Percentiles rank a stretch among this genome's conserved stretches.
Evolutionary conservation across 768 basidiomycete genomes (phyloP).

Genomic region (Xerocomellus dryophilus): DNA sequence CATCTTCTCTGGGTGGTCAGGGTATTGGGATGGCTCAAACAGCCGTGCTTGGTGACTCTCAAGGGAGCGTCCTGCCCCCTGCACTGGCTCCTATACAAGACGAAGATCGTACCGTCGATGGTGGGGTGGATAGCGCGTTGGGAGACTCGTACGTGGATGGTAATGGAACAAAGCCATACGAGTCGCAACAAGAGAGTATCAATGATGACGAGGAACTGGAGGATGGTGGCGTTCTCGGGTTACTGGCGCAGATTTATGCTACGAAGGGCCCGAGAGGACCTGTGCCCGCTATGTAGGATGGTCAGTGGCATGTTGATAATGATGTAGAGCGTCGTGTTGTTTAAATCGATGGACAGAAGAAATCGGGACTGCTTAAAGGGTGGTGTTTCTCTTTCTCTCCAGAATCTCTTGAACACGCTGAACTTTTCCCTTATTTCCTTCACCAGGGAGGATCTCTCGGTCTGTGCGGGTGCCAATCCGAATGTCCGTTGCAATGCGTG

Average conservation of each 20-base stretch:
- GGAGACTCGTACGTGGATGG: slow-evolving; percentile 76
- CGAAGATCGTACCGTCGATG: slow-evolving; percentile 50
- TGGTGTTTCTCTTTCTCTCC: slow-evolving; percentile 28
- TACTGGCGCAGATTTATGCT: slow-evolving; percentile 85
- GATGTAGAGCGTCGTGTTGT: not conserved
- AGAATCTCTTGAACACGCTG: slow-evolving; percentile 79
- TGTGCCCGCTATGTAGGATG: slow-evolving; percentile 41
- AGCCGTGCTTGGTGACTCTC: slow-evolving; percentile 73
- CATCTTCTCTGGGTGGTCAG: slow-evolving; percentile 40
- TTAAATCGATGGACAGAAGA: not conserved
- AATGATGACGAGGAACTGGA: slow-evolving; percentile 65
- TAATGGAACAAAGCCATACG: slow-evolving; percentile 36
- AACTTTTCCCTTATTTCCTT: slow-evolving; percentile 79
- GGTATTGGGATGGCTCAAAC: slow-evolving; percentile 61
- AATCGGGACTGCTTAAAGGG: not conserved
- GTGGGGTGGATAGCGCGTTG: slow-evolving; percentile 58
- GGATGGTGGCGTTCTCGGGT: slow-evolving; percentile 81
- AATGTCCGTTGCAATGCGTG: slow-evolving; percentile 86
- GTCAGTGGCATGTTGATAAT: not conserved
- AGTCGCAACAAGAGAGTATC: slow-evolving; percentile 44
- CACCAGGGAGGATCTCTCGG: slow-evolving; percentile 55
- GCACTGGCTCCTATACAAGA: slow-evolving; percentile 32
- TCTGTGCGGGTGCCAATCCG: slow-evolving; percentile 90
- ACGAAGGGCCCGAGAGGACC: slow-evolving; percentile 46
- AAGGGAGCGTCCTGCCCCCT: slow-evolving; percentile 44